phyloP scores from a whole-genome alignment of 2,329 filamentous ascomycete genomes.

The Fusarium miscanthi region DNA sequence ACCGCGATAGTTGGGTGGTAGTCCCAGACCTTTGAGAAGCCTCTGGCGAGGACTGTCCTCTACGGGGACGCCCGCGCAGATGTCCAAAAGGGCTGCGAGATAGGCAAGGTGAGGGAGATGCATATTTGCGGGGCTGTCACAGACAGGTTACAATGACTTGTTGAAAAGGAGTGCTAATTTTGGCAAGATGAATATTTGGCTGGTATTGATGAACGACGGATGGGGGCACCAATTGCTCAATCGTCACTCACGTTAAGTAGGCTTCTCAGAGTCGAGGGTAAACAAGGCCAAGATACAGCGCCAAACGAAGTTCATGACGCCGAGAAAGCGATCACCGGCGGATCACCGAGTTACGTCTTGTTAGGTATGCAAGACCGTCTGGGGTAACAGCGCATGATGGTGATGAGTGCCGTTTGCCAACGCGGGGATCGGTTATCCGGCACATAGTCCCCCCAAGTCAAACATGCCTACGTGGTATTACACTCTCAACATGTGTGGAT shows the following conservation, averaged over 20 bases:
- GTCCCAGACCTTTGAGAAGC: slow-evolving; percentile 60
- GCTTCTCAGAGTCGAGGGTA: background rate
- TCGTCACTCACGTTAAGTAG: slow-evolving; percentile 19
- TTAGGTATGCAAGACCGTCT: slow-evolving; percentile 15
- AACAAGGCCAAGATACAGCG: slow-evolving; percentile 4
- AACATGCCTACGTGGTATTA: background rate
- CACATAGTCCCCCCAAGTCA: slow-evolving; percentile 16
- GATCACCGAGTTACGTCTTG: slow-evolving; percentile 31
- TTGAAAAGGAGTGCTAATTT: background rate
- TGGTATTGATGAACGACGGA: background rate
- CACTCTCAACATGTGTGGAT: background rate
- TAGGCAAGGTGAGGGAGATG: slow-evolving; percentile 23
- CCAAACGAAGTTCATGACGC: slow-evolving; percentile 10
- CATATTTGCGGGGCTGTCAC: slow-evolving; percentile 20
- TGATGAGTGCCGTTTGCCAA: slow-evolving; percentile 13
- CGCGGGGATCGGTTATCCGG: slow-evolving; percentile 36
- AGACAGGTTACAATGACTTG: background rate
- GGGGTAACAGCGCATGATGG: slow-evolving; percentile 13
- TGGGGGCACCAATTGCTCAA: background rate
- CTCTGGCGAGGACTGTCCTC: slow-evolving; percentile 67
- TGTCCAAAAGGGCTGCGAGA: slow-evolving; percentile 24
- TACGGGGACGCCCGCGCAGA: slow-evolving; percentile 37
- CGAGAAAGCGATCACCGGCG: slow-evolving; percentile 33
- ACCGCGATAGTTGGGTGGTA: slow-evolving; percentile 58
- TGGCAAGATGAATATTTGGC: background rate